Percentiles rank a stretch among this genome's conserved stretches.
These are phyloP conservation scores for Herpetospermum pedunculosum DNA, from an alignment of 306 rosid species.

Conservation along the genomic window DNA sequence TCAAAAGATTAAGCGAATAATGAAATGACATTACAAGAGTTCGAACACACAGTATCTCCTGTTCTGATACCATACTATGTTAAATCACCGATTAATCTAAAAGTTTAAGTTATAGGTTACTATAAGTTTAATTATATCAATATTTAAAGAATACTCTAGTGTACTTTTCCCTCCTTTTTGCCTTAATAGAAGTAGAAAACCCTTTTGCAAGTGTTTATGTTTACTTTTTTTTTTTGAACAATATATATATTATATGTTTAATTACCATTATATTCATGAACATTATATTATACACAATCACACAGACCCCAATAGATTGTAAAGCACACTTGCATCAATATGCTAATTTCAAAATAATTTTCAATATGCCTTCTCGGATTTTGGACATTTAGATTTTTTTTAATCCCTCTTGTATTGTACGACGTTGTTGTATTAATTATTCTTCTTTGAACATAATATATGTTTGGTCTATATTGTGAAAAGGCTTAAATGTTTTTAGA, in stretches of 20 bases:
- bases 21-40: no score
- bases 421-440: background rate
- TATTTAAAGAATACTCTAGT: no score
- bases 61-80: no score
- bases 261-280: background rate
- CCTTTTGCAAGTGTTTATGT: background rate
- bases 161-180: no score
- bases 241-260: background rate
- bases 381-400: background rate
- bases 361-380: background rate
- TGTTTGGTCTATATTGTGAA: no score
- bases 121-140: no score
- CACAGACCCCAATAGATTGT: background rate
- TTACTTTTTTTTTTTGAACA: background rate
- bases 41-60: no score
- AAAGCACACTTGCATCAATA: background rate
- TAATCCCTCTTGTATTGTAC: background rate
- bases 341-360: background rate
- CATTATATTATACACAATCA: background rate
- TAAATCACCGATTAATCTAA: no score
- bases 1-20: no score
- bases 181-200: background rate
- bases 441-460: background rate
- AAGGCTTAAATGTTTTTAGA: no score
- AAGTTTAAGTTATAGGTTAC: no score